Conservation (phyloP, 306 rosid species). For the Gastrolobium villosum region DNA sequence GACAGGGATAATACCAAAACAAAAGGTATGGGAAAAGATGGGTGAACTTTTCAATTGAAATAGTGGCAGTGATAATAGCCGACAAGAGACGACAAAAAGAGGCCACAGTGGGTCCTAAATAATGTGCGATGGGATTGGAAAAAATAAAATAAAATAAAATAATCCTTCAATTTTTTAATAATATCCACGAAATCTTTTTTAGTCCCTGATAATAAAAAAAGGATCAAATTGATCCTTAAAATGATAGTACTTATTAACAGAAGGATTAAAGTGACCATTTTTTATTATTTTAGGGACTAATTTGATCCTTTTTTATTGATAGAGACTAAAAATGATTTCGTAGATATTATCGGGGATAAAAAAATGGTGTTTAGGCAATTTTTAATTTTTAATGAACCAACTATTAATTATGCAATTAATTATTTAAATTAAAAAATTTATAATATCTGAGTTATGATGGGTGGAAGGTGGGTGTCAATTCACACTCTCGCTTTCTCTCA, state of each 20-base stretch:
- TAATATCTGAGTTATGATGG: slow-evolving; percentile 20
- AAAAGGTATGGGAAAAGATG: slow-evolving; percentile 1
- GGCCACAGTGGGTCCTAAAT: slow-evolving; percentile 55
- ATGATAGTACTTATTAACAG: no score
- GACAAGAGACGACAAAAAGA: slow-evolving; percentile 59
- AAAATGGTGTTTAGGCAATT: no score
- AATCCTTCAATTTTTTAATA: neutral
- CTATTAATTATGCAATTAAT: neutral
- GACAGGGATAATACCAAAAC: slow-evolving; percentile 33
- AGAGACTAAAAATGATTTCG: no score
- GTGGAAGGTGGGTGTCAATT: slow-evolving; percentile 33
- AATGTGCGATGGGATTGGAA: slow-evolving; percentile 41
- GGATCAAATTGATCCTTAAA: no score
- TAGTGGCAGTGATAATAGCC: slow-evolving; percentile 24
- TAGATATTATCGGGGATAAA: no score
- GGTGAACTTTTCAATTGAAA: slow-evolving; percentile 25
- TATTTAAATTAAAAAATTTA: neutral
- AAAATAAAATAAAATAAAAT: neutral
- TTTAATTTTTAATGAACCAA: neutral
- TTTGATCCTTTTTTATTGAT: no score
- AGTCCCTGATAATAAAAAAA: no score
- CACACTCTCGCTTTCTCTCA: slow-evolving; percentile 11
- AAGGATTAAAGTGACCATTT: no score
- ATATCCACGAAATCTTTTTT: no score
- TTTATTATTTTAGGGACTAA: no score